Evolutionary conservation across 2,329 filamentous ascomycete species (phyloP).

Genomic region (Xylaria arbuscula): DNA sequence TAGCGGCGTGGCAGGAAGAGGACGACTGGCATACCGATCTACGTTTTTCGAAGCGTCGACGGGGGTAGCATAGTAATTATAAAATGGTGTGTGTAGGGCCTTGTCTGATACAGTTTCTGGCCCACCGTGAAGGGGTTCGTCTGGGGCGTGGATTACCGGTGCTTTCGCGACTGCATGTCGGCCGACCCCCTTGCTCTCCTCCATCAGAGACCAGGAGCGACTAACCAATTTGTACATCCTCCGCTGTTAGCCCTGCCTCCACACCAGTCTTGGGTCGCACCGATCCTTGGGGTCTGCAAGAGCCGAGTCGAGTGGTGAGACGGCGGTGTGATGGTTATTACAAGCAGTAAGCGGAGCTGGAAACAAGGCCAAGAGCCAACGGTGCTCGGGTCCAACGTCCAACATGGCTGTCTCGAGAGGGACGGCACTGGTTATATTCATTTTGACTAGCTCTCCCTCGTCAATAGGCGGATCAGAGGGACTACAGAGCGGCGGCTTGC

Average conservation of each 20-base stretch:
- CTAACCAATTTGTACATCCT: constrained; percentile 44
- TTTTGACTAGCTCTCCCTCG: constrained; percentile 18
- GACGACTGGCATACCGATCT: constrained; percentile 44
- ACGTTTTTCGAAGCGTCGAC: constrained; percentile 37
- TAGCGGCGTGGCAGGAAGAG: constrained; percentile 42
- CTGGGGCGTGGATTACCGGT: constrained; percentile 48
- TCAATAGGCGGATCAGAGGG: constrained; percentile 1
- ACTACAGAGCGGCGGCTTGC: constrained; percentile 7
- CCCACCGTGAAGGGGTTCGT: constrained; percentile 44
- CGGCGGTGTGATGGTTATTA: constrained; percentile 27
- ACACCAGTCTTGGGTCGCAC: constrained; percentile 35
- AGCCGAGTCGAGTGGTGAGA: constrained; percentile 28
- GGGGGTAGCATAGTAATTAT: constrained; percentile 44
- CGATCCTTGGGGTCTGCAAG: constrained; percentile 17
- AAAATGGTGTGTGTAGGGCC: constrained; percentile 43
- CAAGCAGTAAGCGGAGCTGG: constrained; percentile 6
- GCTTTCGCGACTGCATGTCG: constrained; percentile 44
- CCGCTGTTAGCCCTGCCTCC: constrained; percentile 31
- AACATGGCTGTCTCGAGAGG: constrained; percentile 6
- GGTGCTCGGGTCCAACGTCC: neutral
- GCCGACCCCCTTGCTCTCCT: constrained; percentile 38
- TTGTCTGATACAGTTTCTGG: constrained; percentile 49
- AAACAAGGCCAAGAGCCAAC: constrained; percentile 12
- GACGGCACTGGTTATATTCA: constrained; percentile 18
- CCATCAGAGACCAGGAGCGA: constrained; percentile 43